A percentile compares a stretch with the other conserved stretches of the same genome.
phyloP scores from a whole-genome alignment of 805 yeast genomes.

The Metschnikowia santaceciliae region DNA sequence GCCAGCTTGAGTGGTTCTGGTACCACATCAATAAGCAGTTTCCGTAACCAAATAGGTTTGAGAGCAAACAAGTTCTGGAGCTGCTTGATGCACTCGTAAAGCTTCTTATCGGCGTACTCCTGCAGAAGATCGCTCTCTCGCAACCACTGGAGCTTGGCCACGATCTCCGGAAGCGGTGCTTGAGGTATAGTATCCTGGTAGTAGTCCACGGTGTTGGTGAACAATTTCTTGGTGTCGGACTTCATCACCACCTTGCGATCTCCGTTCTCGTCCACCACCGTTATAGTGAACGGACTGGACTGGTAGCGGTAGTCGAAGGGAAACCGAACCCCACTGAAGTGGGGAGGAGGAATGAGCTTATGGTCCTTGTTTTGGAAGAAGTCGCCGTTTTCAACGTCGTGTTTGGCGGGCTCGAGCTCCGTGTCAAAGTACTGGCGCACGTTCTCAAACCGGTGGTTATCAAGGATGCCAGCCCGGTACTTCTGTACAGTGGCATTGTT shows the following conservation, averaged over 20 bases:
- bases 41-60: slow-evolving; percentile 84
- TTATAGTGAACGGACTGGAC: slow-evolving; percentile 58
- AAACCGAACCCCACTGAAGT: slow-evolving; percentile 68
- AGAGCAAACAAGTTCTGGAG: slow-evolving; percentile 50
- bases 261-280: slow-evolving; percentile 53
- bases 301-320: slow-evolving; percentile 78
- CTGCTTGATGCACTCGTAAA: slow-evolving; percentile 43
- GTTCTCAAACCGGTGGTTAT: slow-evolving; percentile 22
- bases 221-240: slow-evolving; percentile 45
- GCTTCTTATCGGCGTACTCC: slow-evolving; percentile 29
- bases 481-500: slow-evolving; percentile 40
- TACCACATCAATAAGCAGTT: slow-evolving; percentile 58
- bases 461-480: slow-evolving; percentile 24
- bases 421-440: slow-evolving; percentile 24
- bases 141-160: slow-evolving; percentile 31
- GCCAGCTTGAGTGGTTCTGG: slow-evolving; percentile 43
- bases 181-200: slow-evolving; percentile 42
- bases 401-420: slow-evolving; percentile 21
- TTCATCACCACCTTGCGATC: slow-evolving; percentile 48
- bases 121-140: slow-evolving; percentile 30
- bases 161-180: slow-evolving; percentile 47
- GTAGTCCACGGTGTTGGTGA: slow-evolving; percentile 52
- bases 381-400: slow-evolving; percentile 25
- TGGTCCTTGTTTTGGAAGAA: slow-evolving; percentile 37
- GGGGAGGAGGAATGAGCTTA: slow-evolving; percentile 81